Evolutionary conservation across 352 stramenopile genomes (phyloP).

Genomic region (Globisporangium camurandrum): DNA sequence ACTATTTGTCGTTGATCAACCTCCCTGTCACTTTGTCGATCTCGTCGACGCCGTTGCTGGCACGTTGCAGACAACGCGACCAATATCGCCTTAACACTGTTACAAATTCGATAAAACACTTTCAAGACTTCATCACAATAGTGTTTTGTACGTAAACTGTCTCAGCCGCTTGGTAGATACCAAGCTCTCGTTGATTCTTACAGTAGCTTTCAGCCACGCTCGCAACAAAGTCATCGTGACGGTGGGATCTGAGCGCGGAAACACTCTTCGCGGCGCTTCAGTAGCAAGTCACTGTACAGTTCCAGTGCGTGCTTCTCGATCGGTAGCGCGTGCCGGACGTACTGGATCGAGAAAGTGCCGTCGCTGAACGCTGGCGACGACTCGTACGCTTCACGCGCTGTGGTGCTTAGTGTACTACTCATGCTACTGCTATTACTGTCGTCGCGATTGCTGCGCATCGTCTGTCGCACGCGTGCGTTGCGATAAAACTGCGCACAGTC

Average conservation of each 20-base stretch:
- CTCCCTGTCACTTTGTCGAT: too few relatives aligned
- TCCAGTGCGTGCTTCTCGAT: slow-evolving; percentile 26
- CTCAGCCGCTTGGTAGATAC: too few relatives aligned
- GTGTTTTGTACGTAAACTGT: too few relatives aligned
- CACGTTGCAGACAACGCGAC: too few relatives aligned
- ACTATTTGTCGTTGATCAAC: too few relatives aligned
- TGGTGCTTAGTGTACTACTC: neutral
- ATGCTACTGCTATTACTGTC: neutral
- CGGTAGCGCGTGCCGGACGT: slow-evolving; percentile 24
- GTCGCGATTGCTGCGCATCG: too few relatives aligned
- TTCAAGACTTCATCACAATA: too few relatives aligned
- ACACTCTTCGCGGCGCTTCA: slow-evolving; percentile 43
- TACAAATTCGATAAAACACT: too few relatives aligned
- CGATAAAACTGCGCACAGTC: slow-evolving; percentile 5
- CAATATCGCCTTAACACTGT: too few relatives aligned
- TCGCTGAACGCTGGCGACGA: slow-evolving; percentile 23
- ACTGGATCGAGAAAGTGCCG: slow-evolving; percentile 29
- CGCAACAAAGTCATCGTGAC: slow-evolving; percentile 4
- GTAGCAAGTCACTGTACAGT: slow-evolving; percentile 39
- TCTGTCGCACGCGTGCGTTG: neutral
- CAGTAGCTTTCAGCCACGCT: too few relatives aligned
- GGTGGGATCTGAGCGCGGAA: slow-evolving; percentile 18
- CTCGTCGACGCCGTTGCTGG: too few relatives aligned
- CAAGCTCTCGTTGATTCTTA: too few relatives aligned
- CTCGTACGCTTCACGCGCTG: slow-evolving; percentile 21